Conservation (phyloP, 352 stramenopile genomes). For the Halophytophthora batemanensis region DNA sequence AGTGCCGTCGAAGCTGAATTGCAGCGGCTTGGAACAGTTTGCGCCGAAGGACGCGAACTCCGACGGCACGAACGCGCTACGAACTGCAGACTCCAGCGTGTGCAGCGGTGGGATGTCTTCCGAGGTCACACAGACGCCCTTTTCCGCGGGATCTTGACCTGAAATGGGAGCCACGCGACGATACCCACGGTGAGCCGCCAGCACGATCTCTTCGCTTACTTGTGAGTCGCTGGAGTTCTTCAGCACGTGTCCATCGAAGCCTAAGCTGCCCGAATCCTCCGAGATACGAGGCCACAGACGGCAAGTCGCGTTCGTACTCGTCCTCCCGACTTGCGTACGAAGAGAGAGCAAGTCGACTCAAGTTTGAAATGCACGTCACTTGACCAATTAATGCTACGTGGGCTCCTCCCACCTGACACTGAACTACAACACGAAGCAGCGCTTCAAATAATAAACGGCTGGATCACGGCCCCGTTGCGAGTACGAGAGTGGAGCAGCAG, state of each 20-base stretch:
- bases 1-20: slow-evolving; percentile 30
- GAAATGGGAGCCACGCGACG: slow-evolving; percentile 7
- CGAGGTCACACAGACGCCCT: slow-evolving; percentile 28
- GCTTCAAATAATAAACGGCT: not conserved
- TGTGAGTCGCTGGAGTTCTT: slow-evolving; percentile 13
- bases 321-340: slow-evolving; percentile 4
- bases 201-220: slow-evolving; percentile 26
- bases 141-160: slow-evolving; percentile 7
- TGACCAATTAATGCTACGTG: no score
- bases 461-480: not conserved
- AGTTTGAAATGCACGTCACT: not conserved
- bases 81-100: slow-evolving; percentile 24
- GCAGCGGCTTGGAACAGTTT: slow-evolving; percentile 27
- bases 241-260: slow-evolving; percentile 38
- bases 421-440: not conserved
- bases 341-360: slow-evolving; percentile 12
- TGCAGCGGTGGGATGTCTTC: slow-evolving; percentile 40
- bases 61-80: slow-evolving; percentile 25
- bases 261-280: slow-evolving; percentile 32
- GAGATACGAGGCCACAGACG: slow-evolving; percentile 25
- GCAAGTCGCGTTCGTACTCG: slow-evolving; percentile 21
- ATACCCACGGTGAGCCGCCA: slow-evolving; percentile 41
- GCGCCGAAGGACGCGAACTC: slow-evolving; percentile 26
- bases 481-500: slow-evolving; percentile 2
- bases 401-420: not conserved